Evolutionary conservation across 129 eudicot species (phyloP).

Genomic region (Daucus carota): DH1_v3.0 NC_030383.2:595501-596000

Average conservation of each 20-base stretch:
- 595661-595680: background rate
- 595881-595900: no score
- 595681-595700: conserved; percentile 3
- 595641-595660: background rate
- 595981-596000: background rate
- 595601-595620: background rate
- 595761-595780: background rate
- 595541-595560: no score
- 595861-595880: no score
- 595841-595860: background rate
- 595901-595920: no score
- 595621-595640: background rate
- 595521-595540: background rate
- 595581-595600: background rate
- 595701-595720: background rate
- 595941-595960: no score
- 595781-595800: background rate
- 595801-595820: background rate
- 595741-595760: background rate
- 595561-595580: background rate
- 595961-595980: background rate
- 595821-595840: background rate
- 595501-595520: background rate
- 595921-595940: no score
- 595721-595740: background rate